Evolutionary conservation across 768 basidiomycete species (phyloP), one percentile per base, ranked within the genome.

Genomic region (Grammothele lineata): DNA sequence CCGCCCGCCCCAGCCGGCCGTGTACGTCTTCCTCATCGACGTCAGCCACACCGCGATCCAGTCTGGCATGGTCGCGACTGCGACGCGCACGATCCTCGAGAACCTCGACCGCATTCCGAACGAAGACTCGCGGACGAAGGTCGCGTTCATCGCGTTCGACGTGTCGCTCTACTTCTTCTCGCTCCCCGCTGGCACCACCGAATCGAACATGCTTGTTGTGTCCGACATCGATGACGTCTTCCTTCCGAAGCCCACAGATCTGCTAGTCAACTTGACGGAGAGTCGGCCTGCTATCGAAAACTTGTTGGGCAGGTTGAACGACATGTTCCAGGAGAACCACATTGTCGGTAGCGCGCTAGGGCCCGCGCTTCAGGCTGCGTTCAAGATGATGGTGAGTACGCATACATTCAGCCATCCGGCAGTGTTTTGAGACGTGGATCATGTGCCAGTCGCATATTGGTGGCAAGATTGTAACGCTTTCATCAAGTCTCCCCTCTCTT

Each of bases 291-390:
- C 85, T 2, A 68, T 98, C 37, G 95, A 98, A 63, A 69, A 75
- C 14, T 77, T 99, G 19, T 77, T 99, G 1, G 80, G 83, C 15
- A 73, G 87, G 43, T 75, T 99, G 45, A 88, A 84, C 57, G 95
- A 94, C 47, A 98, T 99, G 95, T 99, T 98, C 80, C 81, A 87
- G 65, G 95, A 98, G n/a, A 92, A 91, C 51, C 85, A 85, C 61
- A 84, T 85, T 23, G 83, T 94, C 47, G 95, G 94, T 3, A 94
- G 89, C 66, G 96, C 96, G 2, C 70, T 98, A 58, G 94, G 96
- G 22, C 90, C 95, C 15, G 96, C 92, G 22, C 70, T 98, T 35
- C 93, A 97, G 64, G 93, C 93, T 33, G 96, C 92, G 24, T 96
- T 88, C 73, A 95, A 97, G 70, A 66, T 99, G 54, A 92, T 96